These are phyloP conservation scores for Candida hispaniensis DNA, from an alignment of 805 yeast species.

Conservation along the genomic window DNA sequence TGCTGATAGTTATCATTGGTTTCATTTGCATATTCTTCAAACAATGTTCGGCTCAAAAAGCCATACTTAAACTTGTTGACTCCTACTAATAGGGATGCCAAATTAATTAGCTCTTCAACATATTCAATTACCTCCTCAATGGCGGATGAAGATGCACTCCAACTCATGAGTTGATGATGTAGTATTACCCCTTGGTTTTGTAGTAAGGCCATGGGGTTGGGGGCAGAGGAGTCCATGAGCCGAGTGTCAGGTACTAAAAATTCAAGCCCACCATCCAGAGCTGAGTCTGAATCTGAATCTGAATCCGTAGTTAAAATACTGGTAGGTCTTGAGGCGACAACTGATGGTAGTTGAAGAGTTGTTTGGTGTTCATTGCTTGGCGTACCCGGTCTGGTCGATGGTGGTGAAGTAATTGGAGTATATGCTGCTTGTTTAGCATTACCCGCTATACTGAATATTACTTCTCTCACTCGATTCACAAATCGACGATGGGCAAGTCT, in stretches of 20 bases:
- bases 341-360: too few species aligned
- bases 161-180: constrained; percentile 33
- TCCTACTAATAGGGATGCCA: constrained; percentile 38
- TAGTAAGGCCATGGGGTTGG: constrained; percentile 1
- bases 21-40: constrained; percentile 19
- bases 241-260: constrained; percentile 2
- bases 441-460: constrained; percentile 21
- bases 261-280: constrained; percentile 2
- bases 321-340: too few species aligned
- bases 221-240: too few species aligned
- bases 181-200: constrained; percentile 22
- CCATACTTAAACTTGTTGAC: constrained; percentile 42
- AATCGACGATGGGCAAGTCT: constrained; percentile 39
- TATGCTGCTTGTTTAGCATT: constrained; percentile 8
- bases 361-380: too few species aligned
- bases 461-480: constrained; percentile 35
- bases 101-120: constrained; percentile 36
- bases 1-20: too few species aligned
- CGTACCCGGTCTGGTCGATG: constrained; percentile 4
- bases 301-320: too few species aligned
- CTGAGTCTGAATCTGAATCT: constrained; percentile 6
- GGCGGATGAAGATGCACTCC: constrained; percentile 44
- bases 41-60: constrained; percentile 38
- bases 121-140: constrained; percentile 41
- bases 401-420: constrained; percentile 1